Evolutionary conservation across 345 rosid genomes (phyloP).

Genomic region (sweet orange (Citrus sinensis)): DVS_A1.0 CM039164.1:3107001-3107500

Average conservation of each 20-base stretch:
- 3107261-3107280: slow-evolving; percentile 61
- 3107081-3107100: slow-evolving; percentile 70
- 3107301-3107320: slow-evolving; percentile 77
- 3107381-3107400: slow-evolving; percentile 91
- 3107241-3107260: slow-evolving; percentile 71
- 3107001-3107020: slow-evolving; percentile 40
- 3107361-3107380: slow-evolving; percentile 76
- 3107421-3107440: slow-evolving; percentile 78
- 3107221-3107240: slow-evolving; percentile 93
- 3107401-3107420: slow-evolving; percentile 85
- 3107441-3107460: slow-evolving; percentile 67
- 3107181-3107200: slow-evolving; percentile 37
- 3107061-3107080: slow-evolving; percentile 51
- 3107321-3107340: slow-evolving; percentile 96
- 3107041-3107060: slow-evolving; percentile 50
- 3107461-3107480: slow-evolving; percentile 35
- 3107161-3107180: slow-evolving; percentile 66
- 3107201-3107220: slow-evolving; percentile 65
- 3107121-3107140: slow-evolving; percentile 63
- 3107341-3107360: slow-evolving; percentile 88
- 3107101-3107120: slow-evolving; percentile 55
- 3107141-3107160: slow-evolving; percentile 77
- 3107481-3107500: slow-evolving; percentile 28
- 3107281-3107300: slow-evolving; percentile 73
- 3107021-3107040: slow-evolving; percentile 65